These are phyloP conservation scores for Chaetomium globosum DNA, from an alignment of 2,329 filamentous ascomycete genomes.

Conservation along the genomic window DNA sequence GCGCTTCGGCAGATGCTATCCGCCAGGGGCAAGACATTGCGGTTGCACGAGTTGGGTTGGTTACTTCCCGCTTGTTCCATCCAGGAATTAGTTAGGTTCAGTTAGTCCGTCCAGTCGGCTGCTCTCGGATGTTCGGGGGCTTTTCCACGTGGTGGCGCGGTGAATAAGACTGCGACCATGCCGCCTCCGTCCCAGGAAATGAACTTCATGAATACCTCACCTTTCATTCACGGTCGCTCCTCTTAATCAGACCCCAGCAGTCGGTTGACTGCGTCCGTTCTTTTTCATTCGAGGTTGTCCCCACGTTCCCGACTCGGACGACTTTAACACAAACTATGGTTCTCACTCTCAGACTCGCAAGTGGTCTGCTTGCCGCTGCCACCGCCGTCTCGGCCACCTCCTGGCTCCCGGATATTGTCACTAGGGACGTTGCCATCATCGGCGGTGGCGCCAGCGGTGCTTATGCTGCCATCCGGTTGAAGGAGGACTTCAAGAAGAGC, in stretches of 20 bases:
- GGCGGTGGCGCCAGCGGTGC: constrained; percentile 46
- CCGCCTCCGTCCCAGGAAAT: background rate
- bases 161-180: constrained; percentile 11
- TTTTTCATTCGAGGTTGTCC: background rate
- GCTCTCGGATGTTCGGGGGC: background rate
- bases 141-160: constrained; percentile 16
- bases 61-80: background rate
- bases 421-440: constrained; percentile 42
- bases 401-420: constrained; percentile 7
- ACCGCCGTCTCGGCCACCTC: constrained; percentile 11
- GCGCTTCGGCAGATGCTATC: constrained; percentile 6
- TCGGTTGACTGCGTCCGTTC: constrained; percentile 25
- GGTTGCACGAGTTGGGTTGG: background rate
- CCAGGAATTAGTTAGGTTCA: background rate
- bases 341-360: constrained; percentile 8
- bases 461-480: constrained; percentile 44
- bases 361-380: constrained; percentile 20
- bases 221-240: background rate
- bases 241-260: background rate
- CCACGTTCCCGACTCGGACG: background rate
- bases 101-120: constrained; percentile 8
- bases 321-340: background rate
- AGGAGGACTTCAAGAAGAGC: constrained; percentile 43
- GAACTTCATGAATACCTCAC: background rate
- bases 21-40: background rate